Base-by-base conservation (phyloP, 768 basidiomycete genomes). In the Coprinopsis cinerea region DNA sequence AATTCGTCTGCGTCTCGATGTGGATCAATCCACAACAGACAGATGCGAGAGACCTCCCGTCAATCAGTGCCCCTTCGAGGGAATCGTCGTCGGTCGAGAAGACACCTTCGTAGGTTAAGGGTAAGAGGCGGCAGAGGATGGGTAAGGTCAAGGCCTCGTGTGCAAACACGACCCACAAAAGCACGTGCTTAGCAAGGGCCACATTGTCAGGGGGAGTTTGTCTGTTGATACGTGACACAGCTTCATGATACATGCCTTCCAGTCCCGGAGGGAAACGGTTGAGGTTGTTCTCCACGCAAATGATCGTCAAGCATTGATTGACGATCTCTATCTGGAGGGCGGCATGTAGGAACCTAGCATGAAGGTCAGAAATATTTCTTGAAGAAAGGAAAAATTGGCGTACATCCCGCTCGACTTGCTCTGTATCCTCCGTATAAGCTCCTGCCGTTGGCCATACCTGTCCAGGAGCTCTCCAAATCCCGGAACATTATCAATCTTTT, bases 271-370 rank as follows among this genome's bases (percentile, higher is more conserved):
- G 48, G 15, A 49, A 20, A 3, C 25, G 7, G 15, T 49, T 32
- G 3, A 49, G 28, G 3, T 13, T 7, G 13, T 42, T 32, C 40
- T n/a, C 10, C 4, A 49, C 9, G 14, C 18, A 11, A 4, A 27
- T 26, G 10, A 41, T 1, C 10, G 3, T 49, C n/a, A 42, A 13
- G 23, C 48, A 40, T 3, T 24, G 14, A 27, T 23, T 22, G 18
- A 49, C 11, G 15, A 27, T 20, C 17, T 49, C 48, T 1, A 49
- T 7, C 18, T 49, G 48, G 3, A 49, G 39, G n/a, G 24, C n/a
- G 13, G 48, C 48, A 6, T 17, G 37, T 10, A 49, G 39, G 28
- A 49, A 49, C 48, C 48, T 49, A 27, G 22, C n/a, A 20, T 11
- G 18, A 10, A n/a, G 13, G 39, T 45, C 4, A 45, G 9, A 3